Conservation (phyloP, 116 monocot species). For the Cymodocea nodosa region DNA sequence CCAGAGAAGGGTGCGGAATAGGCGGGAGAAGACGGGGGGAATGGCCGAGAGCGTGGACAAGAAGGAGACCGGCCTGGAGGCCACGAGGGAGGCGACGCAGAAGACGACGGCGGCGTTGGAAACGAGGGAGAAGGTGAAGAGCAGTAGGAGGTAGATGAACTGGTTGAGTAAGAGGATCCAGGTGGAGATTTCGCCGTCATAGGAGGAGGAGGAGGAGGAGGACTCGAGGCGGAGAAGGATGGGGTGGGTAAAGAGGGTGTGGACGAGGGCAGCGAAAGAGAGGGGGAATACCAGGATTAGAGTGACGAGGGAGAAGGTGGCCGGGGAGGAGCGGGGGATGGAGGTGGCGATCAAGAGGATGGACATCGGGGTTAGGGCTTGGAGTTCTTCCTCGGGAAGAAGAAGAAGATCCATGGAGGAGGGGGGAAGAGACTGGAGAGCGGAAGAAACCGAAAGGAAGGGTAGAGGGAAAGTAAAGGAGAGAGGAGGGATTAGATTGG, state of each 20-base stretch:
- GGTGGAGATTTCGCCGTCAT: no score
- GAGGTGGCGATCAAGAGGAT: conserved; percentile 10
- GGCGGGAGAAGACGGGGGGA: conserved; percentile 20
- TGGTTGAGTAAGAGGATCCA: conserved; percentile 21
- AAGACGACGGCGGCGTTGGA: conserved; percentile 30
- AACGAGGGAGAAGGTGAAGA: conserved; percentile 30
- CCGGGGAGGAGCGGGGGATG: conserved; percentile 17
- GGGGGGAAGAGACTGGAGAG: background rate
- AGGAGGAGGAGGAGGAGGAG: conserved; percentile 2
- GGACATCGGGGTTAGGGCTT: conserved; percentile 1
- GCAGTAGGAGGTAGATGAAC: conserved; percentile 26
- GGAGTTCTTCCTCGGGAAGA: conserved; percentile 6
- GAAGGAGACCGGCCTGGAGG: conserved; percentile 20
- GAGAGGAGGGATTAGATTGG: no score
- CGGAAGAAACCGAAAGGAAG: background rate
- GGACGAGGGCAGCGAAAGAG: conserved; percentile 22
- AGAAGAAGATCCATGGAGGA: background rate
- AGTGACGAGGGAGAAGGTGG: conserved; percentile 24
- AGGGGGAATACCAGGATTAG: conserved; percentile 22
- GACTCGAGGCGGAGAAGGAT: conserved; percentile 5
- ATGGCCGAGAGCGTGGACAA: conserved; percentile 20
- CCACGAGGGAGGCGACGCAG: conserved; percentile 23
- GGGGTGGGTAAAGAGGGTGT: conserved; percentile 32
- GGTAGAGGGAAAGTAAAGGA: background rate
- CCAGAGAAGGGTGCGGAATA: conserved; percentile 23